Conservation (phyloP, 75 land plant species). For the Ceratopteris richardii region DNA sequence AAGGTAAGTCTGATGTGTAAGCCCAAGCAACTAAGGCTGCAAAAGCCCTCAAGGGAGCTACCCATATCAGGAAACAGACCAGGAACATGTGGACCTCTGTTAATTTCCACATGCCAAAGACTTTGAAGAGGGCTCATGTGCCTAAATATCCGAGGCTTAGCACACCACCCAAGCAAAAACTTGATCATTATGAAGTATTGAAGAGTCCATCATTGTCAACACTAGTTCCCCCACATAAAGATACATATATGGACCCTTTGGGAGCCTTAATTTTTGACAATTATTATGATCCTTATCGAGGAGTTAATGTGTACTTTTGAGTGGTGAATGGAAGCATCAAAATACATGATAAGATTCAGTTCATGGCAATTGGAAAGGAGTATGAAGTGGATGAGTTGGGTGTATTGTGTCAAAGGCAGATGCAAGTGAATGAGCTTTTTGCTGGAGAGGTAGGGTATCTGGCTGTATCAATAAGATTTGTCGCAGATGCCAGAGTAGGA, state of each 20-base stretch:
- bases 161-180: conserved; percentile 48
- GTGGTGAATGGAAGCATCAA: conserved; percentile 89
- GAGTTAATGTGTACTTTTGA: conserved; percentile 94
- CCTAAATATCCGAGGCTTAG: conserved; percentile 48
- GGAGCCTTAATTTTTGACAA: conserved; percentile 42
- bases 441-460: conserved; percentile 99
- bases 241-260: too few species aligned
- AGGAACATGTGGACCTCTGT: conserved; percentile 48
- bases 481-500: conserved; percentile 97
- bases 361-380: conserved; percentile 98
- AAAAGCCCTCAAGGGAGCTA: conserved; percentile 35
- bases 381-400: conserved; percentile 92
- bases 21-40: conserved; percentile 42
- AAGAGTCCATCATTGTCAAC: too few species aligned
- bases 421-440: conserved; percentile 79
- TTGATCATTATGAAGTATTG: conserved; percentile 58
- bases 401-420: conserved; percentile 81
- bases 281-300: conserved; percentile 93
- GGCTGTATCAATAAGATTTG: conserved; percentile 94
- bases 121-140: conserved; percentile 23
- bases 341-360: conserved; percentile 74
- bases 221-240: too few species aligned
- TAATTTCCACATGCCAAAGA: conserved; percentile 45
- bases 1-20: conserved; percentile 24
- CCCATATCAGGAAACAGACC: conserved; percentile 19